Conservation (phyloP, 441 rosid species). For the Erodium texanum region DNA sequence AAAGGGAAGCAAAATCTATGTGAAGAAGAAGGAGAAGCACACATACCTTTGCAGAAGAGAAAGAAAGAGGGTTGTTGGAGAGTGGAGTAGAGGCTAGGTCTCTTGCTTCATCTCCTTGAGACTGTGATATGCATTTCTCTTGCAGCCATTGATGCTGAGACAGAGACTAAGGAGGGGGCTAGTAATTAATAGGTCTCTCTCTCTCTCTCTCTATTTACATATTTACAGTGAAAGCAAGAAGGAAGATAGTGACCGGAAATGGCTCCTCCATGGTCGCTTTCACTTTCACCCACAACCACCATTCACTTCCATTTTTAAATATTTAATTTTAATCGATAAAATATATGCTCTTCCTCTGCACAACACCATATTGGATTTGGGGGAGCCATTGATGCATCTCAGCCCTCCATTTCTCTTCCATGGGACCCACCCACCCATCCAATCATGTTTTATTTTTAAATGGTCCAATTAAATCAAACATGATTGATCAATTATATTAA, state of each 20-base stretch:
- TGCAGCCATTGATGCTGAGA: neutral
- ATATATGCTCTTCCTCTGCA: neutral
- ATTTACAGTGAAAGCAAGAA: neutral
- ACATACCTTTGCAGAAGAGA: neutral
- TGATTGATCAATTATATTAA: no score
- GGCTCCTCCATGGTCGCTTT: neutral
- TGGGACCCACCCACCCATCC: neutral
- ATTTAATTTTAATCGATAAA: no score
- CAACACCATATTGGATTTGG: neutral
- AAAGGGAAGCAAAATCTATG: no score
- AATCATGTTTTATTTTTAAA: no score
- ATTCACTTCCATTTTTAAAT: no score
- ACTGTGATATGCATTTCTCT: neutral
- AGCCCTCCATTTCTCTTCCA: neutral
- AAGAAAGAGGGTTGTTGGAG: neutral
- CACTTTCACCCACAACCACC: neutral
- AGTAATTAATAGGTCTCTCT: no score
- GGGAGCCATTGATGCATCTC: neutral
- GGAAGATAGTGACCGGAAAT: neutral
- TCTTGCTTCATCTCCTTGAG: neutral
- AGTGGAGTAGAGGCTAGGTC: neutral
- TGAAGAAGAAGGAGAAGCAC: no score
- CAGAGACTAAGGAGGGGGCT: no score
- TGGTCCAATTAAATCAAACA: no score
- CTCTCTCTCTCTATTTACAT: no score